Evolutionary conservation across 805 yeast genomes (phyloP).

Genomic region (Jamesozyma rosinii): DNA sequence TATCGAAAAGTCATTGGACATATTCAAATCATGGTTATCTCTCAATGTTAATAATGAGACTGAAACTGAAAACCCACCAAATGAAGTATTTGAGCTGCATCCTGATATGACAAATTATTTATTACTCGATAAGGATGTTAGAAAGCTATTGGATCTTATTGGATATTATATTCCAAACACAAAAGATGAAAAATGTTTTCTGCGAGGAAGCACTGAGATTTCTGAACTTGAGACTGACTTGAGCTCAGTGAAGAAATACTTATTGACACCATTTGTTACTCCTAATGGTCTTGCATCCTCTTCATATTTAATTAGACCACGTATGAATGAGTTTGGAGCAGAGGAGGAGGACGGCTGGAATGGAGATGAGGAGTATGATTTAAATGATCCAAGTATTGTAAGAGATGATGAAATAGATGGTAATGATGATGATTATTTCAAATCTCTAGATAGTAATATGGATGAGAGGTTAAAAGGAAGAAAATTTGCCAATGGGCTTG

Average conservation of each 20-base stretch:
- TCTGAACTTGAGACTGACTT: slow-evolving; percentile 9
- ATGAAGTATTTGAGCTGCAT: slow-evolving; percentile 8
- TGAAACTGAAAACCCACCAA: slow-evolving; percentile 11
- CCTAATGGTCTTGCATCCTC: slow-evolving; percentile 23
- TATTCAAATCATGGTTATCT: slow-evolving; percentile 13
- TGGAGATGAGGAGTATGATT: slow-evolving; percentile 15
- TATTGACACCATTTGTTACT: slow-evolving; percentile 21
- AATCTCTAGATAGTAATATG: slow-evolving; percentile 13
- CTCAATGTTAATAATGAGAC: slow-evolving; percentile 5
- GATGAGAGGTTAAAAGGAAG: slow-evolving; percentile 5
- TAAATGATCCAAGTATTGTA: slow-evolving; percentile 16
- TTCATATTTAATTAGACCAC: slow-evolving; percentile 20
- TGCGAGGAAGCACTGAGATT: slow-evolving; percentile 12
- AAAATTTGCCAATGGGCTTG: slow-evolving; percentile 17
- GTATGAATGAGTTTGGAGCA: neutral
- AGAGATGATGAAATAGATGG: slow-evolving; percentile 5
- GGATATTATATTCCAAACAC: slow-evolving; percentile 20
- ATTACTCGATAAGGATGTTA: slow-evolving; percentile 20
- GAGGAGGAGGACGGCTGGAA: slow-evolving; percentile 18
- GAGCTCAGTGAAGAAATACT: slow-evolving; percentile 14
- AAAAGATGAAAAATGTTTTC: slow-evolving; percentile 13
- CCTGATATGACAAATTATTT: slow-evolving; percentile 7
- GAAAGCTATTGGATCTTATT: slow-evolving; percentile 18
- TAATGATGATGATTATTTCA: slow-evolving; percentile 22
- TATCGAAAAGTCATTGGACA: slow-evolving; percentile 11